Percentiles rank a stretch among this genome's conserved stretches.
These are phyloP conservation scores for Scutellaria galericulata DNA, from an alignment of 257 asterid genomes.

Conservation along the genomic window DNA sequence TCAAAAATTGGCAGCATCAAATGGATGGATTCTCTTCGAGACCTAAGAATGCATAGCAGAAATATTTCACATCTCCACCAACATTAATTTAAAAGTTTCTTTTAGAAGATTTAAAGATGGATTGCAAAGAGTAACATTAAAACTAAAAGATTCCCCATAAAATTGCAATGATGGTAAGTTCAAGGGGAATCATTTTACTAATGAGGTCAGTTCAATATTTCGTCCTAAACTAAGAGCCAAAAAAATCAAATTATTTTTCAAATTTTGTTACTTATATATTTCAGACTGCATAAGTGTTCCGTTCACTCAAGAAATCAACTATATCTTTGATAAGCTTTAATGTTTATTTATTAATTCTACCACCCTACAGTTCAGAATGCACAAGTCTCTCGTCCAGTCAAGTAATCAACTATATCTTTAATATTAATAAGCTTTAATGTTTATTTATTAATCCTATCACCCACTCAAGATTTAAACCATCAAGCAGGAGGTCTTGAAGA, in stretches of 20 bases:
- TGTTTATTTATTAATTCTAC: neutral
- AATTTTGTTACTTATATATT: slow-evolving; percentile 21
- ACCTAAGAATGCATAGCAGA: slow-evolving; percentile 12
- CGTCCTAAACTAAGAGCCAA: slow-evolving; percentile 20
- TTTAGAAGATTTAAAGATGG: slow-evolving; percentile 1
- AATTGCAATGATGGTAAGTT: slow-evolving; percentile 22
- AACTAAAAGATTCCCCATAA: slow-evolving; percentile 13
- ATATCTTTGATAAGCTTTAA: slow-evolving; percentile 17
- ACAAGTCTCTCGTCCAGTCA: slow-evolving; percentile 15
- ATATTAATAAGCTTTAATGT: slow-evolving; percentile 13
- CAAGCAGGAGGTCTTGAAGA: slow-evolving; percentile 13
- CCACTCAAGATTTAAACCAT: slow-evolving; percentile 23
- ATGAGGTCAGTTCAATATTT: slow-evolving; percentile 7
- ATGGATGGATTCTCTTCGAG: slow-evolving; percentile 14
- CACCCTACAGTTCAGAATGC: slow-evolving; percentile 12
- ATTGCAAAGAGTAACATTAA: neutral
- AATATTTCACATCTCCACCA: slow-evolving; percentile 22
- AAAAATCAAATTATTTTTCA: slow-evolving; percentile 5
- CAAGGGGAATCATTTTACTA: slow-evolving; percentile 1
- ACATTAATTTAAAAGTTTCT: neutral
- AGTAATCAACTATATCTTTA: slow-evolving; percentile 12
- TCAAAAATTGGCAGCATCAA: slow-evolving; percentile 10
- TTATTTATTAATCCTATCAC: slow-evolving; percentile 2
- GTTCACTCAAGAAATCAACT: slow-evolving; percentile 1
- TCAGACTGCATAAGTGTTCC: slow-evolving; percentile 18